phyloP scores from a whole-genome alignment of 1,284 basidiomycete species.

The Earliella scabrosa region DNA sequence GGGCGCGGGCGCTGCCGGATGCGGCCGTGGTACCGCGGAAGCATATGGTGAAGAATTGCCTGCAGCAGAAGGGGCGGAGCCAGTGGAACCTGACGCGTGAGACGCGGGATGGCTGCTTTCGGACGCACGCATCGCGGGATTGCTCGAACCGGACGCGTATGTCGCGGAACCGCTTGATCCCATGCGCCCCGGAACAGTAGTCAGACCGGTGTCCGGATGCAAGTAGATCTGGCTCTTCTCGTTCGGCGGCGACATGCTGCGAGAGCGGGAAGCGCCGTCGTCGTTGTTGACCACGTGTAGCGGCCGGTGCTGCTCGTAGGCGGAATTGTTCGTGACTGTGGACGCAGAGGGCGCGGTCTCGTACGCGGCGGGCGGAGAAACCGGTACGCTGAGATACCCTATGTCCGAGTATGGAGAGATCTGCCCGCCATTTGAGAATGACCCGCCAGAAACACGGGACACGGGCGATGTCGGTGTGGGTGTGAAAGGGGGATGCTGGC shows the following conservation, averaged over 20 bases:
- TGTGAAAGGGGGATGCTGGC: background rate
- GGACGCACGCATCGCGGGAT: no score
- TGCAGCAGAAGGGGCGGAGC: no score
- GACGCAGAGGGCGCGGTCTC: conserved; percentile 1
- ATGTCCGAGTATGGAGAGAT: background rate
- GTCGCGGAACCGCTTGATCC: background rate
- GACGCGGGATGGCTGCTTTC: no score
- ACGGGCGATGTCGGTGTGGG: background rate
- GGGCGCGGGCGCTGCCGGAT: background rate
- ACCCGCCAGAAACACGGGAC: background rate
- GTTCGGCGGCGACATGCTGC: background rate
- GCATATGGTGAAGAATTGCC: no score
- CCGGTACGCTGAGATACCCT: no score
- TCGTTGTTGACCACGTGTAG: background rate
- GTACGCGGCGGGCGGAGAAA: background rate
- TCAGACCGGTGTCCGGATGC: conserved; percentile 13
- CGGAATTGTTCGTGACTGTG: background rate
- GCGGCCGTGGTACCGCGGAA: background rate
- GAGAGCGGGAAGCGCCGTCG: background rate
- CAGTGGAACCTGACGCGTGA: no score
- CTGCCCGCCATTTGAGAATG: background rate
- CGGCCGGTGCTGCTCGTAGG: background rate
- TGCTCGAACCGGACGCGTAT: background rate
- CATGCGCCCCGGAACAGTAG: background rate
- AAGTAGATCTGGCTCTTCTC: conserved; percentile 16